phyloP scores from a whole-genome alignment of 805 yeast species.

The Myxozyma monticola region DNA sequence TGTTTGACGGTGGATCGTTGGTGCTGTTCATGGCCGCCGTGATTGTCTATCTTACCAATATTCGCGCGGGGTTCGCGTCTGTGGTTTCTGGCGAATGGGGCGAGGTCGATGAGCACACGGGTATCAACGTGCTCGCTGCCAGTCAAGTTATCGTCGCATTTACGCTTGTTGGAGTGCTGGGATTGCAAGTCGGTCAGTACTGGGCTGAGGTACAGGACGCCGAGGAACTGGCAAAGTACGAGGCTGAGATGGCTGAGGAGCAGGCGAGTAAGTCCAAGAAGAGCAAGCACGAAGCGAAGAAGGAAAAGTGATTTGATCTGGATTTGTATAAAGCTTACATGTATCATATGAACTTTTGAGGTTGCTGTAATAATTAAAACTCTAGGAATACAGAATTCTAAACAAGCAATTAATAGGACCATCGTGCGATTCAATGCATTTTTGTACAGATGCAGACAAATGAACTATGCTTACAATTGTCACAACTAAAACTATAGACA shows the following conservation, averaged over 20 bases:
- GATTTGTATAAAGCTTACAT: no score
- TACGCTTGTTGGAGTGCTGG: constrained; percentile 72
- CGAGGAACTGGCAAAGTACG: constrained; percentile 13
- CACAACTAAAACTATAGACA: background rate
- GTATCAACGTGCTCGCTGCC: constrained; percentile 89
- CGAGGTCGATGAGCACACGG: constrained; percentile 82
- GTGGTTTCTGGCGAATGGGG: constrained; percentile 83
- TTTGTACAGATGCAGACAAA: no score
- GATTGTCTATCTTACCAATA: constrained; percentile 81
- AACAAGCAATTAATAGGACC: no score
- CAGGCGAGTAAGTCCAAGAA: constrained; percentile 2
- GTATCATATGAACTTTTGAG: no score
- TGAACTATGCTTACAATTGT: constrained; percentile 1
- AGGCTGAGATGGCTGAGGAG: constrained; percentile 13
- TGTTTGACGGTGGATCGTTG: constrained; percentile 87
- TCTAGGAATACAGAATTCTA: no score
- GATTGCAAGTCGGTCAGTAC: constrained; percentile 85
- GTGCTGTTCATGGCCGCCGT: constrained; percentile 69
- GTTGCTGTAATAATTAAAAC: no score
- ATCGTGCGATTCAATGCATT: no score
- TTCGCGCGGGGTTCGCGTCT: constrained; percentile 74
- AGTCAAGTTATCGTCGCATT: constrained; percentile 74
- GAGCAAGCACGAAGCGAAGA: background rate
- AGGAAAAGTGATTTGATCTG: no score
- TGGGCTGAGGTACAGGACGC: constrained; percentile 65